Base-by-base conservation (phyloP, 768 basidiomycete species). In the Mycena olivaceomarginata region DNA sequence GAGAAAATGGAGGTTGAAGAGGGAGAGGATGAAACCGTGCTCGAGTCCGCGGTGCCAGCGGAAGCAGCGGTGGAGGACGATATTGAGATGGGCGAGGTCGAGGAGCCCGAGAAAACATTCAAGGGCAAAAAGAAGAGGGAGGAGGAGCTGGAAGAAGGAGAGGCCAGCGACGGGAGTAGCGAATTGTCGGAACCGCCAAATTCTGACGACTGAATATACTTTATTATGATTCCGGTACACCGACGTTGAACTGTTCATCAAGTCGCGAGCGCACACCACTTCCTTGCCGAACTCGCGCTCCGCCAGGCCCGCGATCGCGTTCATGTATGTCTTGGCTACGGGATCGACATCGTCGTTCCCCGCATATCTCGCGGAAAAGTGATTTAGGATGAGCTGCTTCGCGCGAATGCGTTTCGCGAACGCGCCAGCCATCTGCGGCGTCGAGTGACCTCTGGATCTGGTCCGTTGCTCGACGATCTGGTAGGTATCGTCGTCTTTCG, bases 81-180 rank as follows among this genome's bases (percentile, higher is more conserved):
- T 77, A 96, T 97, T 77, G 96, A 97, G 84, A 97, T 97, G 96
- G 96, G 96, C n/a, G 96, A 97, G 82, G 91, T 97, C 4, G 93
- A 95, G 76, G 96, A 97, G 81, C 91, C 92, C 69, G 91, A 92
- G 4, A 91, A 89, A 76, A 90, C 85, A 69, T 78, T 79, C 46
- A 87, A 92, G 79, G 84, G 83, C 39, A 93, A 91, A 84, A 92
- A 88, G 84, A 93, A 91, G 77, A 70, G 82, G 53, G 87, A 91
- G 69, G 95, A 96, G 80, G 96, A 97, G 66, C 85, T 96, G 77
- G 96, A 97, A 82, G 96, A 97, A 85, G 96, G 96, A 37, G 96
- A 97, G 84, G 95, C 96, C 46, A 77, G 67, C 25, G 71, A 73
- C 81, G 89, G 90, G 53, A 95, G 94, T 80, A 96, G 94, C 81